Conservation (phyloP, 306 rosid genomes). For the Rubus parviflorus region DNA sequence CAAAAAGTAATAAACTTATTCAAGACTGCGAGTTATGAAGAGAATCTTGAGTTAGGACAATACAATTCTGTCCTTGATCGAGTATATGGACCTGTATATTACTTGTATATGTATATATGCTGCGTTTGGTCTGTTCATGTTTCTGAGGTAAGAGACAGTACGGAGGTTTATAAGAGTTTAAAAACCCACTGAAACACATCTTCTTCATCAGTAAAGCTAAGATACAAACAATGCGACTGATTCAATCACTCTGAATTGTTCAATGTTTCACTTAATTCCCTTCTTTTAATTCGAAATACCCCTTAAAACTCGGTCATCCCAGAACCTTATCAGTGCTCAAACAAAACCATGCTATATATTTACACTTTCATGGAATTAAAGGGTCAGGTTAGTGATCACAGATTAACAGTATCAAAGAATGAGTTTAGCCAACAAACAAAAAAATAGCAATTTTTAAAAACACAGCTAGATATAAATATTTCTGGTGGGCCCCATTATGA, state of each 20-base stretch:
- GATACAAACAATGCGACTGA: background rate
- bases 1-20: background rate
- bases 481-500: background rate
- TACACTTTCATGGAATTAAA: background rate
- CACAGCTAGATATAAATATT: background rate
- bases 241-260: constrained; percentile 5
- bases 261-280: background rate
- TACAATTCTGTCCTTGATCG: background rate
- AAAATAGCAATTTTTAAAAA: background rate
- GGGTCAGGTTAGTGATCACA: constrained; percentile 2
- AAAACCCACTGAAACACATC: background rate
- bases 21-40: background rate
- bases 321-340: background rate
- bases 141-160: background rate
- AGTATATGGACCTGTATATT: background rate
- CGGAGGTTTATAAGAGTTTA: background rate
- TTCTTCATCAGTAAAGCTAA: background rate
- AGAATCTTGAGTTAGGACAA: background rate
- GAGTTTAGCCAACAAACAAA: constrained; percentile 14
- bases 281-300: background rate
- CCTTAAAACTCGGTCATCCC: background rate
- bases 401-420: background rate
- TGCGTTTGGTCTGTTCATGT: background rate
- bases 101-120: background rate
- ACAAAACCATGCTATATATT: background rate